Base-by-base conservation (phyloP, 164 flowering plant species). In the Litsea cubeba region DNA sequence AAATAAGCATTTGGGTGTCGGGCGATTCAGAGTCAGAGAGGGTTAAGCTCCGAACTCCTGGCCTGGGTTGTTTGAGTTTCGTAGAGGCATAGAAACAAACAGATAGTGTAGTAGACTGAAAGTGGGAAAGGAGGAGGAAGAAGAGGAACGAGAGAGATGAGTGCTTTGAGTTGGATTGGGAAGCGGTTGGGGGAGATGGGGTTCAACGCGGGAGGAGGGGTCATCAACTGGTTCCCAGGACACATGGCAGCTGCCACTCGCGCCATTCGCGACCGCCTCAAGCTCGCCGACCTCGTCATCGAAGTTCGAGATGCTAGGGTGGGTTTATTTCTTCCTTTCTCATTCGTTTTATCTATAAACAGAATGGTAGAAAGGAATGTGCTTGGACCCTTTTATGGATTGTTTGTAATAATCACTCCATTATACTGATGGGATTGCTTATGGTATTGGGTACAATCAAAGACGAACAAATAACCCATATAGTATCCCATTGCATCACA, bases 191-290 rank as follows among this genome's bases (percentile, higher is more conserved):
- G 80, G 70, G 91, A 87, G 68, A 91, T 91, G 95, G 86, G 82
- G 5, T 88, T 88, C 78, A 83, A 81, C 79, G 71, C 67, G 46
- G 93, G 90, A 0, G 96, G 92, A 12, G 93, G 96, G 50, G 83
- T 75, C 76, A 81, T 95, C 71, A 93, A 92, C 77, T 91, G 98
- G 99, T 95, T 89, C 79, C 99, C 99, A 0, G 98, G 97, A 71
- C 99, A 93, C 85, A 95, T 95, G 99, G 99, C 92, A 17, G 86
- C 92, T 12, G 99, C 99, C 18, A 90, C 93, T 40, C 94, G 96
- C 67, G 98, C 98, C 84, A 95, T 95, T 69, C 89, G 94, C 50
- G 79, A 85, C 72, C 93, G 98, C 51, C 97, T 95, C 78, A 93
- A 93, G 82, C 82, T 89, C 76, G 83, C 98, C 71, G 97, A 93